Evolutionary conservation across 768 basidiomycete genomes (phyloP).

Genomic region (Xerocomellus dryophilus): DNA sequence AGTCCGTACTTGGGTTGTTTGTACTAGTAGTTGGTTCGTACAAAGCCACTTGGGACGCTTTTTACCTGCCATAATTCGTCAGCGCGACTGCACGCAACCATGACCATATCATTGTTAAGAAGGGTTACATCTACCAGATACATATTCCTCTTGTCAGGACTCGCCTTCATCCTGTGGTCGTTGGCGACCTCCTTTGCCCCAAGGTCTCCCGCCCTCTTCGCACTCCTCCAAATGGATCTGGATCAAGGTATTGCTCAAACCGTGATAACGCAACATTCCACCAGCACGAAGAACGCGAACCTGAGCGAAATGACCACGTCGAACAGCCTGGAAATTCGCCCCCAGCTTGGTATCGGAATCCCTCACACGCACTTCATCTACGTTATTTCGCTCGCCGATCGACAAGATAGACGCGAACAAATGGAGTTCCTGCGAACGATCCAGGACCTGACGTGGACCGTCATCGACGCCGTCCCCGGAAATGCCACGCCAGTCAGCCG

Average conservation of each 20-base stretch:
- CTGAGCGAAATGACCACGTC: background rate
- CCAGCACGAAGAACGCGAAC: background rate
- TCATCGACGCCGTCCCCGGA: constrained; percentile 48
- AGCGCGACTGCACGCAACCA: background rate
- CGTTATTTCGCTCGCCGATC: constrained; percentile 57
- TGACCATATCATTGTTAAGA: constrained; percentile 9
- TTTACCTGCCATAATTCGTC: background rate
- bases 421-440: constrained; percentile 53
- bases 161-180: constrained; percentile 23
- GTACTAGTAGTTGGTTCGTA: no score
- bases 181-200: constrained; percentile 7
- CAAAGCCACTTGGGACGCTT: no score
- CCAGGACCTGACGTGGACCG: constrained; percentile 52
- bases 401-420: constrained; percentile 51
- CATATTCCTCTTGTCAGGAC: constrained; percentile 21
- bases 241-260: background rate
- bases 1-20: no score
- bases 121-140: constrained; percentile 18
- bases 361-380: constrained; percentile 43
- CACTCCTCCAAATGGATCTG: constrained; percentile 17
- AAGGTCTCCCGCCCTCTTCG: constrained; percentile 8
- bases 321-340: background rate
- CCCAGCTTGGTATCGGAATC: constrained; percentile 33
- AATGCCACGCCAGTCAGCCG: constrained; percentile 37
- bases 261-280: background rate